Evolutionary conservation across 2,329 filamentous ascomycete species (phyloP).

Genomic region (Pseudopyrenochaeta lycopersici): DNA sequence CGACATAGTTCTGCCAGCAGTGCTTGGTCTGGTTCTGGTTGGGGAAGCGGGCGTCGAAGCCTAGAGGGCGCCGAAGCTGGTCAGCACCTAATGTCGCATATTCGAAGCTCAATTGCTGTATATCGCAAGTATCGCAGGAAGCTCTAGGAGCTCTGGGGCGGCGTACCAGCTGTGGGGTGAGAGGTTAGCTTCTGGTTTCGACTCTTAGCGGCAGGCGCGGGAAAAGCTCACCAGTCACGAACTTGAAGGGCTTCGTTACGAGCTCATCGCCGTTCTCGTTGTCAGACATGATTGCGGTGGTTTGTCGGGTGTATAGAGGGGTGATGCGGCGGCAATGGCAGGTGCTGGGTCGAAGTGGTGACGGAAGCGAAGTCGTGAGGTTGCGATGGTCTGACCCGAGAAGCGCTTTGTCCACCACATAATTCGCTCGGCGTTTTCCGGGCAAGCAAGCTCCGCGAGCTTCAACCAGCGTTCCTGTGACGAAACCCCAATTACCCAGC

Average conservation of each 20-base stretch:
- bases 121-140: slow-evolving; percentile 9
- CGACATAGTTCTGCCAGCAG: slow-evolving; percentile 99
- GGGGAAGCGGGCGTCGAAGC: slow-evolving; percentile 98
- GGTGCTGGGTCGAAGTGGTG: slow-evolving; percentile 35
- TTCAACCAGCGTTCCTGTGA: slow-evolving; percentile 35
- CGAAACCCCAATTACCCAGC: slow-evolving; percentile 39
- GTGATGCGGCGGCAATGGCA: slow-evolving; percentile 40
- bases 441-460: slow-evolving; percentile 32
- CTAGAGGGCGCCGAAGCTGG: slow-evolving; percentile 58
- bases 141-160: slow-evolving; percentile 17
- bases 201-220: slow-evolving; percentile 16
- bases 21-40: slow-evolving; percentile 99
- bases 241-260: slow-evolving; percentile 99
- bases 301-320: slow-evolving; percentile 18
- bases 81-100: slow-evolving; percentile 23
- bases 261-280: slow-evolving; percentile 66
- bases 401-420: slow-evolving; percentile 43
- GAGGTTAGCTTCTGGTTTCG: slow-evolving; percentile 39
- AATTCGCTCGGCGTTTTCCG: slow-evolving; percentile 46
- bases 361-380: slow-evolving; percentile 41
- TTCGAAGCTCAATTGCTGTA: background rate
- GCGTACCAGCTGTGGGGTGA: slow-evolving; percentile 51
- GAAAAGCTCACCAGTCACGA: slow-evolving; percentile 86
- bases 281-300: slow-evolving; percentile 83
- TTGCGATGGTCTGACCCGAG: slow-evolving; percentile 42